These are phyloP conservation scores for Ogataea trehalophila DNA, from an alignment of 805 yeast species.

Conservation along the genomic window DNA sequence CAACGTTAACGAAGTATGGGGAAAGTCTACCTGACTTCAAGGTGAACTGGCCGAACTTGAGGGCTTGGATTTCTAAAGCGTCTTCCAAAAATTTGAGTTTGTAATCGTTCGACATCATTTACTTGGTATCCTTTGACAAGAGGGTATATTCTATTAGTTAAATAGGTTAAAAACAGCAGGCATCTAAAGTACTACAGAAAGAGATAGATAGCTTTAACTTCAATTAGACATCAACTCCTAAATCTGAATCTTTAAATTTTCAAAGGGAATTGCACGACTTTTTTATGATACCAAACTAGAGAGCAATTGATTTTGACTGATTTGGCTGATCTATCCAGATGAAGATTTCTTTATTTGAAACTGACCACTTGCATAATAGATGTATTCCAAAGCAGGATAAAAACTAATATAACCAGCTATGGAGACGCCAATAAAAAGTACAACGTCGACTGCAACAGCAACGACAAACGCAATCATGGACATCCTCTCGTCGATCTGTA, in stretches of 20 bases:
- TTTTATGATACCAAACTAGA: neutral
- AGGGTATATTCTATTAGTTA: no score
- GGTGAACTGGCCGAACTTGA: constrained; percentile 84
- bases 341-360: no score
- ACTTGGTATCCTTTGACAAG: neutral
- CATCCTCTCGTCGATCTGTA: constrained; percentile 16
- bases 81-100: constrained; percentile 58
- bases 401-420: neutral
- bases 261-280: no score
- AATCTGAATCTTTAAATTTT: no score
- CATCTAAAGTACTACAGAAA: neutral
- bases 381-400: neutral
- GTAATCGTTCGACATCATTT: constrained; percentile 14
- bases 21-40: constrained; percentile 88
- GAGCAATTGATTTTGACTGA: no score
- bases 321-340: no score
- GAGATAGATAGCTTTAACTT: neutral
- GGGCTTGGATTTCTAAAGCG: constrained; percentile 77
- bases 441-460: neutral
- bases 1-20: constrained; percentile 95
- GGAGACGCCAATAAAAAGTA: neutral
- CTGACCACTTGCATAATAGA: neutral
- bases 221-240: neutral
- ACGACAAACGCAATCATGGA: constrained; percentile 16
- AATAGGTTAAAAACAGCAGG: neutral